Conservation (phyloP, 2,329 filamentous ascomycete genomes). For the Colletotrichum incanum region DNA sequence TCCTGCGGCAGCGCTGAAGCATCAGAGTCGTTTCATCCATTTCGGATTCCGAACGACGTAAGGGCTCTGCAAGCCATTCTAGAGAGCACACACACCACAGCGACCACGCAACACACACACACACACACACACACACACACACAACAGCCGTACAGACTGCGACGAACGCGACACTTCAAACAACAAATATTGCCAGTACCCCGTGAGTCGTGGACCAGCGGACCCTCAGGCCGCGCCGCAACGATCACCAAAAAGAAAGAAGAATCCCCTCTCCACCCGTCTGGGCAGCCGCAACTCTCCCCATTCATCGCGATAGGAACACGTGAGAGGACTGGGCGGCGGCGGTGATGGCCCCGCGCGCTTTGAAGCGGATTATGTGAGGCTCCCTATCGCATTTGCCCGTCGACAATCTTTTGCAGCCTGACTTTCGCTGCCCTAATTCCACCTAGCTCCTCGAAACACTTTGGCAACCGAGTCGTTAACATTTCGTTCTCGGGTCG, state of each 20-base stretch:
- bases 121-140: neutral
- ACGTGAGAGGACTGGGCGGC: neutral
- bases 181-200: neutral
- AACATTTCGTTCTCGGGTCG: neutral
- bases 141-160: neutral
- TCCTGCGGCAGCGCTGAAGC: constrained; percentile 42
- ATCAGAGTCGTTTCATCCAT: constrained; percentile 40
- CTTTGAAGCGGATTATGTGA: neutral
- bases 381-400: neutral
- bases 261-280: neutral
- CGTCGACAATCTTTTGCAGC: neutral
- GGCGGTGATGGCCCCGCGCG: neutral
- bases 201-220: constrained; percentile 1
- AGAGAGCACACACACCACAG: neutral
- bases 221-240: neutral
- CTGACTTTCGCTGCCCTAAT: neutral
- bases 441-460: neutral
- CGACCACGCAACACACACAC: constrained; percentile 1
- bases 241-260: neutral
- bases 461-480: neutral
- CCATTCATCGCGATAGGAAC: neutral
- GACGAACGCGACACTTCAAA: neutral
- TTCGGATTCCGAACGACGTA: constrained; percentile 30
- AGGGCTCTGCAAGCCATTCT: neutral
- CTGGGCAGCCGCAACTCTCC: neutral